A percentile compares a stretch with the other conserved stretches of the same genome.
phyloP scores from a whole-genome alignment of 148 eudicot species.

The Vaccinium vitisidaea region DNA sequence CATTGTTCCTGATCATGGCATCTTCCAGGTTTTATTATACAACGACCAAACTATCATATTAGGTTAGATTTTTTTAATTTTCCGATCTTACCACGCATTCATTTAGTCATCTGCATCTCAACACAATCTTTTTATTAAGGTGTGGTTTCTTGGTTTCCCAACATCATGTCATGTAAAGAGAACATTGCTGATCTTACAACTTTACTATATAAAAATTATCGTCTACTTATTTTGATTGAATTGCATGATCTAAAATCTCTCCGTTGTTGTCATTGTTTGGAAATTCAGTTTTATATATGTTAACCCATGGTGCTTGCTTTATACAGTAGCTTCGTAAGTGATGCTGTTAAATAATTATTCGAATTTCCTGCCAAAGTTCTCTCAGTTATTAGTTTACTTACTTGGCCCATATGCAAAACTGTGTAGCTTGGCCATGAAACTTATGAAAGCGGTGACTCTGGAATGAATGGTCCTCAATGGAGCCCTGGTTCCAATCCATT shows the following conservation, averaged over 20 bases:
- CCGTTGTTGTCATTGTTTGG: background rate
- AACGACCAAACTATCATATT: no score
- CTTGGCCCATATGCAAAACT: background rate
- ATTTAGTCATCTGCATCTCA: no score
- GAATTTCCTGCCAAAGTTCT: background rate
- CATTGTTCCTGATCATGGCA: no score
- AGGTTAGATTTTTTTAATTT: no score
- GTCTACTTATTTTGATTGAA: background rate
- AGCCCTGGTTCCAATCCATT: constrained; percentile 52
- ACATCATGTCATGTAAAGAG: no score
- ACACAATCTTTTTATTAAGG: no score
- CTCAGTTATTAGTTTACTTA: constrained; percentile 1
- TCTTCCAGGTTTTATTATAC: no score
- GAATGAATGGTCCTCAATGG: constrained; percentile 40
- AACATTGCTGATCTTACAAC: no score
- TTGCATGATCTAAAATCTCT: background rate
- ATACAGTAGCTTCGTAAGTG: background rate
- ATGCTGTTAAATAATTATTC: background rate
- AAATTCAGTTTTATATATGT: background rate
- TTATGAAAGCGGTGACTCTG: constrained; percentile 51
- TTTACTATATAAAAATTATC: background rate
- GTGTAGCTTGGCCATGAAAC: constrained; percentile 74
- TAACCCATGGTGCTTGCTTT: background rate
- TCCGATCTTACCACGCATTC: no score
- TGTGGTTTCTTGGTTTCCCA: no score